Base-by-base conservation (phyloP, 2,329 filamentous ascomycete species). In the Phialophora verrucosa region DNA sequence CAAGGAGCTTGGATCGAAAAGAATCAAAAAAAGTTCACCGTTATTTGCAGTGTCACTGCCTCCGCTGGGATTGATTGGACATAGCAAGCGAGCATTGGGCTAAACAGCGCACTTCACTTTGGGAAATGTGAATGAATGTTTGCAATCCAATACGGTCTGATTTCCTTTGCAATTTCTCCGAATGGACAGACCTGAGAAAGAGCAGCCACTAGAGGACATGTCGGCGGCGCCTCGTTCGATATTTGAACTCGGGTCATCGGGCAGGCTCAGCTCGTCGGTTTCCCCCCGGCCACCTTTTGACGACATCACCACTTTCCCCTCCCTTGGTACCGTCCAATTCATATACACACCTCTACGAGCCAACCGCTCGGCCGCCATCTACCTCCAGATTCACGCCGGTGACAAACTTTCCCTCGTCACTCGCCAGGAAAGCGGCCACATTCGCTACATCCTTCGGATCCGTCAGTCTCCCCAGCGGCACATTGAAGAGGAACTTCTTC, bases 391-490 rank as follows among this genome's bases (percentile, higher is more conserved):
- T 69, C 5, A 72, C 63, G 17, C 71, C 71, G 1, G 71, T 92
- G 68, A 93, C 85, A 73, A 92, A 92, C 4, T 80, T 83, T 0
- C 87, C 88, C 73, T 92, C 90, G 35, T 91, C 88, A 59, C 68
- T 71, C 29, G 56, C 88, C 51, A 93, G 76, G 74, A 89, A 93
- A 20, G 89, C 82, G 67, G 86, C 88, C 32, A 89, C 88, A 73
- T 91, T 91, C 1, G 88, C 90, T 35, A 93, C 84, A 75, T 93
- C 91, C 5, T 82, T 79, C 2, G 76, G 75, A 29, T 81, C 78
- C 14, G 78, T 79, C 61, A 81, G 69, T 23, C 80, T 74, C 4
- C 80, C 80, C 49, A 83, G 67, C 1, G 80, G 81, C 47, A 82
- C 80, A 67, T 80, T 81, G 68, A 68, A 70, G 23, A 82, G 73